These are phyloP conservation scores for Scedosporium dehoogii DNA, from an alignment of 2,329 filamentous ascomycete species.

Conservation along the genomic window DNA sequence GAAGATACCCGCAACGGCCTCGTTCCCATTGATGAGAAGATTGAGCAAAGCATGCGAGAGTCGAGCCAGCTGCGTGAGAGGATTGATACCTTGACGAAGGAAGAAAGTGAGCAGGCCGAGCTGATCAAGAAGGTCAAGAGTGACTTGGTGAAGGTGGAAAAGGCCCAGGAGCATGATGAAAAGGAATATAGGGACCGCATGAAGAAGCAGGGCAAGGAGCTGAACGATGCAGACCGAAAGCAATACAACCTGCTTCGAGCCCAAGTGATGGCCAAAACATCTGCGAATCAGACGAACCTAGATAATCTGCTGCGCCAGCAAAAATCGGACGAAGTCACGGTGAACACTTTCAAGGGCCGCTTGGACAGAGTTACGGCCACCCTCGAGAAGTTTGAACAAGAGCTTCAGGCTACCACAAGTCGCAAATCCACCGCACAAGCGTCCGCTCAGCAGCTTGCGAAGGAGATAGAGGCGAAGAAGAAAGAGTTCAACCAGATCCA, in stretches of 20 bases:
- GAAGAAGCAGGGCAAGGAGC: slow-evolving; percentile 75
- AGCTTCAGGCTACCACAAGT: slow-evolving; percentile 59
- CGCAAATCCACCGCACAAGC: slow-evolving; percentile 54
- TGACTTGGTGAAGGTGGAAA: slow-evolving; percentile 75
- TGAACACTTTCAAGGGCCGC: slow-evolving; percentile 80
- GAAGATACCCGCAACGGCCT: slow-evolving; percentile 79
- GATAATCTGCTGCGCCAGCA: slow-evolving; percentile 81
- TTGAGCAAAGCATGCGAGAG: slow-evolving; percentile 65
- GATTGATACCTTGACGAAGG: slow-evolving; percentile 61
- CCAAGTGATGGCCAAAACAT: slow-evolving; percentile 75
- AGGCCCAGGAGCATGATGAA: slow-evolving; percentile 81
- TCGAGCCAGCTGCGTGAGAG: slow-evolving; percentile 58
- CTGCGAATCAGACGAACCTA: slow-evolving; percentile 70
- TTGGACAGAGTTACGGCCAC: slow-evolving; percentile 69
- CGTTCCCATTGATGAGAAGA: slow-evolving; percentile 86
- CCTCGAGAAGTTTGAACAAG: slow-evolving; percentile 62
- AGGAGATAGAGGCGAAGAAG: slow-evolving; percentile 79
- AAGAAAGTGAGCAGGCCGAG: slow-evolving; percentile 61
- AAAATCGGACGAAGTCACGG: slow-evolving; percentile 84
- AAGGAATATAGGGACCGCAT: slow-evolving; percentile 76
- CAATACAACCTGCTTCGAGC: slow-evolving; percentile 80
- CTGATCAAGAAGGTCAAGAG: slow-evolving; percentile 67
- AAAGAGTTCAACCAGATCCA: slow-evolving; percentile 80
- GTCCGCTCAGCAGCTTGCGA: slow-evolving; percentile 55
- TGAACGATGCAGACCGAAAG: slow-evolving; percentile 77